Base-by-base conservation (phyloP, 192 early-diverging fungal genomes). In the Dissophora globulifera region DNA sequence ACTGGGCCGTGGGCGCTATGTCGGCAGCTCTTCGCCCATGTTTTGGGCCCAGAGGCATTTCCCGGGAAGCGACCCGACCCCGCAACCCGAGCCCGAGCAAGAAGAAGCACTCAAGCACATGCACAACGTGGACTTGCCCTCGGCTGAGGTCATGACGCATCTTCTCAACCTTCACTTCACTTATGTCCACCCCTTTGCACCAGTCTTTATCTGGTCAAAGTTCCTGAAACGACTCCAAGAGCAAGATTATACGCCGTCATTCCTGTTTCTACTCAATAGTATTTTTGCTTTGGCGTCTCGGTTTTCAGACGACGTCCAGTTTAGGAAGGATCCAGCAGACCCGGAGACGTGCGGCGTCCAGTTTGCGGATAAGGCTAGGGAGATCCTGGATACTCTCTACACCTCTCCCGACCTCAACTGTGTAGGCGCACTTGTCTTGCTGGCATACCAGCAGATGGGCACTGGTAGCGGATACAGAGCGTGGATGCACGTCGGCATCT, bases 371-470 rank as follows among this genome's bases (percentile, higher is more conserved):
- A 84, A 89, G 35, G 92, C 91, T 51, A 90, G 87, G 51, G 68
- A 85, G 22, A 86, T 91, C 11, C 61, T 92, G 22, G 91, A 93
- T 56, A 85, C 87, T 42, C 79, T 92, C 48, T 90, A 90, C 58
- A 89, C 86, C 51, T 64, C 69, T 4, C 72, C 87, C 5, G 76
- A 81, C 9, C 65, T 86, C 33, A 83, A 87, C 30, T 87, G 87
- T 7, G 84, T 89, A n/a, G 87, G 88, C 16, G 87, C 87, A 0
- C 79, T 93, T 35, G 53, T 91, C 26, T 65, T 92, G 22, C 71
- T 92, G 52, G 72, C 89, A 2, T 81, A 88, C 43, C 87, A 91
- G 64, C 88, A 92, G 69, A 86, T 90, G 79, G 91, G 92, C 22
- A 84, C 83, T 22, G 85, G 85, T 61, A 86, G 68, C 50, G 48